phyloP scores from a whole-genome alignment of 2,329 filamentous ascomycete genomes.

The Pestalotiopsis sp. region DNA sequence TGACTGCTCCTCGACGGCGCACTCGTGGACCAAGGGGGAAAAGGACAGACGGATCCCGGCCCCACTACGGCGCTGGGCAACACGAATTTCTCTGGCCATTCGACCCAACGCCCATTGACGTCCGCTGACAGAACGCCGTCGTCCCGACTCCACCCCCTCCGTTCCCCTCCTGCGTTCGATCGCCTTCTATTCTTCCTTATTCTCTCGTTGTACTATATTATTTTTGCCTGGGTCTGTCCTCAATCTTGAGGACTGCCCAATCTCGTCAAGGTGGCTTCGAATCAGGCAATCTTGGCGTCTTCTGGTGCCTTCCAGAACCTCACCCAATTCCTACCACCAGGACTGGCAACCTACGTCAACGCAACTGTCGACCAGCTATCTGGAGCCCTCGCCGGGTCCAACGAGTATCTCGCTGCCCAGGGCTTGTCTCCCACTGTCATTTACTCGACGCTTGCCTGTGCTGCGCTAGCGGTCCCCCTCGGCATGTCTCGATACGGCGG shows the following conservation, averaged over 20 bases:
- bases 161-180: constrained; percentile 9
- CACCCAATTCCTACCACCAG: constrained; percentile 50
- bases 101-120: not conserved
- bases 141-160: constrained; percentile 11
- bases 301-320: constrained; percentile 66
- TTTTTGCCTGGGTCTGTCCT: constrained; percentile 38
- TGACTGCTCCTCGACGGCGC: not conserved
- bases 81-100: constrained; percentile 3
- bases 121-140: constrained; percentile 9
- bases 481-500: constrained; percentile 57
- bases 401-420: constrained; percentile 54
- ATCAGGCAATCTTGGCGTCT: constrained; percentile 60
- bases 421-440: constrained; percentile 52
- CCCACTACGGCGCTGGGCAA: constrained; percentile 5
- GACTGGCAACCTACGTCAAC: constrained; percentile 57
- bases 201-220: constrained; percentile 3
- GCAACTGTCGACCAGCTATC: constrained; percentile 53
- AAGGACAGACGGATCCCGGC: constrained; percentile 8
- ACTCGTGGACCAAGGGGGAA: not conserved
- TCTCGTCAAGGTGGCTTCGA: constrained; percentile 64
- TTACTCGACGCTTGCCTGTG: constrained; percentile 53
- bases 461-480: constrained; percentile 51
- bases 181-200: not conserved
- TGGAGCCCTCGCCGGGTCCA: constrained; percentile 49
- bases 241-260: constrained; percentile 37